Evolutionary conservation across 305 asterid species (phyloP).

Genomic region (Fraxinus floribunda): DNA sequence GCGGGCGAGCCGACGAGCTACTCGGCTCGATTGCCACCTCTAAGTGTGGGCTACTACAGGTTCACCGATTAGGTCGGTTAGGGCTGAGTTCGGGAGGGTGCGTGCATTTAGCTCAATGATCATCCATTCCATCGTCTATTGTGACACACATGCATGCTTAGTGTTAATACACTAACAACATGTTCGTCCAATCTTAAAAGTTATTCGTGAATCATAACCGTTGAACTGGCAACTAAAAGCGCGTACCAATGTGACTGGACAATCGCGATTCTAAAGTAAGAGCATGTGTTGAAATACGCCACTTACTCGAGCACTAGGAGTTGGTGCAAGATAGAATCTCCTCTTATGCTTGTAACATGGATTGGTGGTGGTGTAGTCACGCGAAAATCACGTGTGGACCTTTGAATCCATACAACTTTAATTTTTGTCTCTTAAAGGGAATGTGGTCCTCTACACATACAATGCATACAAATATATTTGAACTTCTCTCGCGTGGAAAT

Average conservation of each 20-base stretch:
- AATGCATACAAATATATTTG: conserved; percentile 2
- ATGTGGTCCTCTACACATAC: conserved; percentile 26
- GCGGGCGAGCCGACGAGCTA: too few species aligned
- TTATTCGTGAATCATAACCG: not conserved
- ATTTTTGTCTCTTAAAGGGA: conserved; percentile 36
- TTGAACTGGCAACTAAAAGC: not conserved
- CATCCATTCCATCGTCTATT: not conserved
- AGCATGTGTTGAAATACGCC: not conserved
- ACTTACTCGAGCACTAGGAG: not conserved
- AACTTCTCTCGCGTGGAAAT: conserved; percentile 15
- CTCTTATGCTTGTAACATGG: not conserved
- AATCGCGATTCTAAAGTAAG: not conserved
- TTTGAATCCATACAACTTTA: conserved; percentile 36
- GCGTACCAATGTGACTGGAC: not conserved
- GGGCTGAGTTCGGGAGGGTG: not conserved
- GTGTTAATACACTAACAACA: not conserved
- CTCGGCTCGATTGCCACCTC: too few species aligned
- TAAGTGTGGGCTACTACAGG: not conserved
- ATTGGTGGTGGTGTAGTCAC: conserved; percentile 32
- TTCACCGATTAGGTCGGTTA: not conserved
- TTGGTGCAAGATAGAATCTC: not conserved
- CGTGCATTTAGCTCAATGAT: not conserved
- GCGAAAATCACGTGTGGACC: conserved; percentile 51
- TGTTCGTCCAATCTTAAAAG: not conserved
- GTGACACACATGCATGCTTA: not conserved